A percentile compares a stretch with the other conserved stretches of the same genome.
phyloP scores from a whole-genome alignment of 495 filamentous ascomycete species.

The Thozetella sp. region DNA sequence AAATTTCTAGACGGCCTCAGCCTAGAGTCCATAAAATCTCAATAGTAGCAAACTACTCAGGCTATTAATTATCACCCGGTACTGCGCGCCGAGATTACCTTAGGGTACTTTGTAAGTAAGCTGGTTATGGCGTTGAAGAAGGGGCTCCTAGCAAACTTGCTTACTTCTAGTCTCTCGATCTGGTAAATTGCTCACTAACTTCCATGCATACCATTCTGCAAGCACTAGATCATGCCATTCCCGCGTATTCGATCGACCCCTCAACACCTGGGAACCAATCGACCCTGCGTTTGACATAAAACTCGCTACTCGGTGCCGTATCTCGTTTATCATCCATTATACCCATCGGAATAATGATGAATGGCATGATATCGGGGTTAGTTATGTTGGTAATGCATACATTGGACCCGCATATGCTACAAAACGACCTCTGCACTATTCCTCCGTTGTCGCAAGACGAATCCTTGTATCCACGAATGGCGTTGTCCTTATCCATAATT shows the following conservation, averaged over 20 bases:
- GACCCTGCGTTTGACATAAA: slow-evolving; percentile 4
- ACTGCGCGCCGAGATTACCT: too few species aligned
- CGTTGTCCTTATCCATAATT: slow-evolving; percentile 6
- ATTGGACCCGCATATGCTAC: slow-evolving; percentile 12
- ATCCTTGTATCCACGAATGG: slow-evolving; percentile 7
- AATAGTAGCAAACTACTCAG: too few species aligned
- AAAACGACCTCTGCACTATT: slow-evolving; percentile 12
- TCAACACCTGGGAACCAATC: slow-evolving; percentile 9
- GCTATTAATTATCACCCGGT: too few species aligned
- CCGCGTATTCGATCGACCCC: neutral
- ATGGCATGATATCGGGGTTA: neutral
- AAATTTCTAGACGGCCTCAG: too few species aligned
- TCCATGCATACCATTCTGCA: too few species aligned
- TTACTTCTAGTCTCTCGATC: too few species aligned
- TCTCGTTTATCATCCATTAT: slow-evolving; percentile 15
- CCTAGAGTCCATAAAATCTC: too few species aligned
- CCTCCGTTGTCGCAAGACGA: neutral
- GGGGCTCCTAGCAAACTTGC: too few species aligned
- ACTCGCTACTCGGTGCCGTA: slow-evolving; percentile 8
- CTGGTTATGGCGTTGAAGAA: too few species aligned
- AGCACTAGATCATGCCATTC: neutral
- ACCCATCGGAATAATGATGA: slow-evolving; percentile 6
- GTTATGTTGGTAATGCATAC: neutral
- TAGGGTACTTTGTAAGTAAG: too few species aligned
- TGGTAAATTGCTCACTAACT: too few species aligned